Evolutionary conservation across 495 filamentous ascomycete species (phyloP).

Genomic region (Penicillium goetzii): DNA sequence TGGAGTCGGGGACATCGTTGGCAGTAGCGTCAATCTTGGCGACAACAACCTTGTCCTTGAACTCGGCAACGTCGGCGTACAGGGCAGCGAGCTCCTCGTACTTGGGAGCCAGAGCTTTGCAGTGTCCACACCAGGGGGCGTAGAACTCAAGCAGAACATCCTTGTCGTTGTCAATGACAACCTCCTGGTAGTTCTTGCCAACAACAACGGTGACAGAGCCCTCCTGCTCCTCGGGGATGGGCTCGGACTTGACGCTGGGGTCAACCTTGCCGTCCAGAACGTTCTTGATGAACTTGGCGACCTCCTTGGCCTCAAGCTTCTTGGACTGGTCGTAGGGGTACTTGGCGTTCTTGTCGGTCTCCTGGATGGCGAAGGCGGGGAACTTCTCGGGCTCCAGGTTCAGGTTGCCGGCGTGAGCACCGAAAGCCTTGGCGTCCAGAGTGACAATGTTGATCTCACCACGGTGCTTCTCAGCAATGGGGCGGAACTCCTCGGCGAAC

Average conservation of each 20-base stretch:
- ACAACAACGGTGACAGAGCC: conserved; percentile 87
- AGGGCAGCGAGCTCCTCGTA: conserved; percentile 82
- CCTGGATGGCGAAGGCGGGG: conserved; percentile 98
- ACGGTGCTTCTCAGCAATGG: conserved; percentile 62
- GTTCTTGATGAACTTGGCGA: conserved; percentile 84
- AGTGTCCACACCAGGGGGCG: conserved; percentile 99
- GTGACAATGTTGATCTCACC: conserved; percentile 95
- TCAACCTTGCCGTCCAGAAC: conserved; percentile 88
- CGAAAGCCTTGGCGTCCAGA: conserved; percentile 93
- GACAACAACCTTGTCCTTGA: conserved; percentile 81
- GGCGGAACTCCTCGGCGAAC: conserved; percentile 65
- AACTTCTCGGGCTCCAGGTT: conserved; percentile 95
- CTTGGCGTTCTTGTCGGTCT: conserved; percentile 94
- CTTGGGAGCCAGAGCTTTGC: conserved; percentile 84
- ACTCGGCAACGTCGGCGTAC: conserved; percentile 71
- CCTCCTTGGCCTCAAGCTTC: conserved; percentile 72
- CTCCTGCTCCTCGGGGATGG: conserved; percentile 93
- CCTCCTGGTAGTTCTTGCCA: conserved; percentile 89
- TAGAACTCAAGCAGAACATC: conserved; percentile 99
- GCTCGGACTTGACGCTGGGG: conserved; percentile 97
- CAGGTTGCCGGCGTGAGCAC: conserved; percentile 93
- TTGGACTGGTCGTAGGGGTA: conserved; percentile 89
- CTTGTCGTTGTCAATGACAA: conserved; percentile 92
- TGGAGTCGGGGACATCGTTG: conserved; percentile 97
- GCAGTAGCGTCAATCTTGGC: conserved; percentile 97